Conservation (phyloP, 1,139 yeast species). For the Kodamaea sp. region DNA sequence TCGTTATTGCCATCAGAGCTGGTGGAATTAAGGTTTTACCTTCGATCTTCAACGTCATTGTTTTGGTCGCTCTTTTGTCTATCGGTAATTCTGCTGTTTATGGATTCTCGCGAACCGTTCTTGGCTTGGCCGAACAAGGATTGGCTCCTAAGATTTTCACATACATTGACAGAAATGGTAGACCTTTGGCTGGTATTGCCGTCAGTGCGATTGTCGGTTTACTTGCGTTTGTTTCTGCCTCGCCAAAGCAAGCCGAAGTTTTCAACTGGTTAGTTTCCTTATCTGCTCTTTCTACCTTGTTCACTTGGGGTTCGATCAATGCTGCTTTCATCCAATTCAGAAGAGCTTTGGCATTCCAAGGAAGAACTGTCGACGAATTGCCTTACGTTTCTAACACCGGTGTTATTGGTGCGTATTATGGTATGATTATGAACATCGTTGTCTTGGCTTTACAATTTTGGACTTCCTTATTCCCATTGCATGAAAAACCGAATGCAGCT, state of each 20-base stretch:
- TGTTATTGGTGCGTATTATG: slow-evolving; percentile 34
- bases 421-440: slow-evolving; percentile 28
- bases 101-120: slow-evolving; percentile 42
- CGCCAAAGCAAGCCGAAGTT: slow-evolving; percentile 32
- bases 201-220: slow-evolving; percentile 35
- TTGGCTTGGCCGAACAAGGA: slow-evolving; percentile 40
- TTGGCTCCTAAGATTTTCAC: slow-evolving; percentile 35
- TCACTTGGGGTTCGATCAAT: slow-evolving; percentile 41
- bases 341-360: slow-evolving; percentile 31
- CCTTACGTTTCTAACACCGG: slow-evolving; percentile 41
- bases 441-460: slow-evolving; percentile 42
- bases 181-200: slow-evolving; percentile 39
- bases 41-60: slow-evolving; percentile 42
- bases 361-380: slow-evolving; percentile 29
- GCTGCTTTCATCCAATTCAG: slow-evolving; percentile 39
- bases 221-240: slow-evolving; percentile 40
- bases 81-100: slow-evolving; percentile 46
- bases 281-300: slow-evolving; percentile 40
- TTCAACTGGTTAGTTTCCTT: slow-evolving; percentile 43
- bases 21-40: slow-evolving; percentile 49
- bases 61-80: slow-evolving; percentile 38
- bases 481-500: slow-evolving; percentile 26
- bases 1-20: slow-evolving; percentile 53
- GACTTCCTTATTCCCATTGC: slow-evolving; percentile 39
- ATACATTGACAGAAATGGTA: slow-evolving; percentile 39